Evolutionary conservation across 495 filamentous ascomycete species (phyloP), one percentile per base, ranked within the genome.

Genomic region (Bathelium albidoporum): DNA sequence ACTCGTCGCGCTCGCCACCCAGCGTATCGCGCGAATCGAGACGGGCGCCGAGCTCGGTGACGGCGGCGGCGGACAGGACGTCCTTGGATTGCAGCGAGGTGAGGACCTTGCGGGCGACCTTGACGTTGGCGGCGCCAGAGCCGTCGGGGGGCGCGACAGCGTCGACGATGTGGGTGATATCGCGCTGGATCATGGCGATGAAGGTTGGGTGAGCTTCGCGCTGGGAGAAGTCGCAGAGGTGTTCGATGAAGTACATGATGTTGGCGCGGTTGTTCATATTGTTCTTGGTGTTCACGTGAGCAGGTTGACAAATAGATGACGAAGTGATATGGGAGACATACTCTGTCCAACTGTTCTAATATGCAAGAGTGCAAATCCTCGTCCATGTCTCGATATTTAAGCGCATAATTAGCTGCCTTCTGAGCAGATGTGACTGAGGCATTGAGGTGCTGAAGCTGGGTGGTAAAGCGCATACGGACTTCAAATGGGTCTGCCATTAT

Each of bases 241-340:
- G 87, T 72, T 97, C 93, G 71, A 97, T 86, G 78, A 99, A 97
- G 77, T 94, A 97, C 88, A 99, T 93, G 74, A 99, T 96, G 70
- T 99, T 99, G 32, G 95, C 95, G 52, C 93, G 81, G 55, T 86
- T 96, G 77, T 99, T 99, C 87, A 97, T 95, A 65, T 87, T 90
- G 69, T 89, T 95, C 83, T 93, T 5, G 62, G 32, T 11, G n/a
- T 12, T 39, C 7, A 43, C 29, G 20, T 31, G 22, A 32, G 12
- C 26, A 11, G 11, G 20, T 12, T 9, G 32, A 34, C 14, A 22
- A 61, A 11, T 4, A 7, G 7, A 32, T 36, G 5, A 16, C 28
- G 45, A n/a, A 9, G 14, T 22, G 10, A 16, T 28, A 32, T 10
- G 5, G 14, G 32, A n/a, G 16, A 70, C 77, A 65, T 73, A 91